Base-by-base conservation (phyloP, 441 rosid species). In the Adansonia madagascariensis region DNA sequence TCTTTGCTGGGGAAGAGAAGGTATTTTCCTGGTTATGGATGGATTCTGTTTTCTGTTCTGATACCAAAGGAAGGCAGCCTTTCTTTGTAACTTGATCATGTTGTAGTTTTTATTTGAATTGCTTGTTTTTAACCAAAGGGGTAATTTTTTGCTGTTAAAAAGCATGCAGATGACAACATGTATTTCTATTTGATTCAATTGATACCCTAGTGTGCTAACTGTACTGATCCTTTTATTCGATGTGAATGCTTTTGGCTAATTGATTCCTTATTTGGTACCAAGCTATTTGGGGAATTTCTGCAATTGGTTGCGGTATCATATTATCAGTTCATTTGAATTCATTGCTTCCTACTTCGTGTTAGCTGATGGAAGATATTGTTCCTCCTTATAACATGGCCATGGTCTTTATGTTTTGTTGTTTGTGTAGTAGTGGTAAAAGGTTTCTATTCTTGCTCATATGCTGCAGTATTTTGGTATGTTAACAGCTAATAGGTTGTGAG, bases 1-100 rank as follows among this genome's bases (percentile, higher is more conserved):
- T 88, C 85, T 80, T 89, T 73, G 88, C 90, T 43, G 97, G 86
- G 67, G 98, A 93, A 66, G 99, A 94, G 71, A 90, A 91, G 94
- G 97, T 94, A 84, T 18, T 55, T 55, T 44, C n/a, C 20, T 8
- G 10, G n/a, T 53, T 71, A 17, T 55, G 63, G n/a, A 39, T 39
- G 63, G n/a, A 39, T 39, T 71, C 9, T 31, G 22, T 52, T 52
- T 35, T 53, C 44, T 71, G 61, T 71, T 71, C n/a, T 71, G 63
- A 39, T 71, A 35, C 31, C 10, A 10, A 6, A 43, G 71, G 14
- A 52, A 31, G 74, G 2, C 47, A 55, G 62, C 24, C 39, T n/a
- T 31, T 52, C 39, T 52, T 0, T 53, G 8, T 31, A 35, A 31
- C 67, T 71, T 53, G 62, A 71, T 71, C 65, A 31, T 22, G 17